These are phyloP conservation scores for Elsinoe arachidis DNA, from an alignment of 2,329 filamentous ascomycete species.

Conservation along the genomic window DNA sequence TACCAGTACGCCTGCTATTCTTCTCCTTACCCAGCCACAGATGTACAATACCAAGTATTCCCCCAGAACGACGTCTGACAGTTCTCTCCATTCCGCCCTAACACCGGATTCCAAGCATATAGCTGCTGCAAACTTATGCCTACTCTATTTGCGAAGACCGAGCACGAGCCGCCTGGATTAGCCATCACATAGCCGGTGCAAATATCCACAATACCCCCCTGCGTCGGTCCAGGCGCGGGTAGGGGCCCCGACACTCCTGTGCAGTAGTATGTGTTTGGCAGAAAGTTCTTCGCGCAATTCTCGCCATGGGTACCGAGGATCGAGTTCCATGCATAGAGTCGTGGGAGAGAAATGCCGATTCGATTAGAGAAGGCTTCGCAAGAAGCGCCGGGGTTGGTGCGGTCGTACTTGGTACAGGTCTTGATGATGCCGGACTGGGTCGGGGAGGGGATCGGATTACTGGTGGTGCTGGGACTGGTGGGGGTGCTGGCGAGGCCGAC, in stretches of 20 bases:
- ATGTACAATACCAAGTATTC: slow-evolving; percentile 4
- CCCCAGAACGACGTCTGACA: slow-evolving; percentile 16
- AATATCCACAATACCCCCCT: slow-evolving; percentile 20
- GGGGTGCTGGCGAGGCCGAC: neutral
- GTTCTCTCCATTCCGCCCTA: slow-evolving; percentile 17
- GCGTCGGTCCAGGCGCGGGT: slow-evolving; percentile 19
- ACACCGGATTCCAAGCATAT: slow-evolving; percentile 17
- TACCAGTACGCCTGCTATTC: too few species aligned
- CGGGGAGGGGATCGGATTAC: neutral
- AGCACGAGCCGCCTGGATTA: slow-evolving; percentile 22
- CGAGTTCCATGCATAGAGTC: slow-evolving; percentile 17
- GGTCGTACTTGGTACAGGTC: slow-evolving; percentile 17
- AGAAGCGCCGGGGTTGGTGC: slow-evolving; percentile 14
- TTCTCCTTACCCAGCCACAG: neutral
- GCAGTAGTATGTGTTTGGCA: slow-evolving; percentile 17
- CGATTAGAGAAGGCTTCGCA: slow-evolving; percentile 15
- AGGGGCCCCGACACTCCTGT: neutral
- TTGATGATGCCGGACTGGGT: slow-evolving; percentile 15
- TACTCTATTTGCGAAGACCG: slow-evolving; percentile 19
- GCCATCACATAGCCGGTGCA: slow-evolving; percentile 25
- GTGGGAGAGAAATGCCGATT: neutral
- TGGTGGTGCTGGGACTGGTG: neutral
- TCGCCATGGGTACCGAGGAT: slow-evolving; percentile 15
- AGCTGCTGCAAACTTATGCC: slow-evolving; percentile 15
- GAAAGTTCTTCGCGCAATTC: slow-evolving; percentile 15